A percentile compares a stretch with the other conserved stretches of the same genome.
Conservation (phyloP, 75 land plant genomes). For the Adiantum capillusveneris region DNA sequence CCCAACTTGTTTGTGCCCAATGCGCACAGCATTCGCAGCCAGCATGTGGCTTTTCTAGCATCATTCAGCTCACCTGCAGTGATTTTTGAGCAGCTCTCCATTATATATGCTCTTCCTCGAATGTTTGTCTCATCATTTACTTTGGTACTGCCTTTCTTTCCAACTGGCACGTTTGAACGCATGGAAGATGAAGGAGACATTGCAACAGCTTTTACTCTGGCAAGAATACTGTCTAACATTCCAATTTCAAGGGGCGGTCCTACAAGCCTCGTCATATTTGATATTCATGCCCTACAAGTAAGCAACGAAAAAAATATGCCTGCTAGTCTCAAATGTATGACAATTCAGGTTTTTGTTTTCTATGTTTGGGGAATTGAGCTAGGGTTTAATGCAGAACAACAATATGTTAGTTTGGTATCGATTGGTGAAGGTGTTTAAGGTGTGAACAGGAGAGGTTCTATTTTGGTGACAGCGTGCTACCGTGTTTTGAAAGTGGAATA, state of each 20-base stretch:
- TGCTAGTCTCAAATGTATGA: too few relatives aligned
- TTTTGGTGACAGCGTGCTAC: slow-evolving; percentile 91
- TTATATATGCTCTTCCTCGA: slow-evolving; percentile 82
- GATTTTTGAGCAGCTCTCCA: slow-evolving; percentile 88
- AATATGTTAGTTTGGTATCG: too few relatives aligned
- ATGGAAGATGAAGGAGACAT: slow-evolving; percentile 99
- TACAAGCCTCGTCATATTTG: slow-evolving; percentile 86
- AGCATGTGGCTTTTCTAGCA: slow-evolving; percentile 91
- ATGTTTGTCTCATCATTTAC: slow-evolving; percentile 87
- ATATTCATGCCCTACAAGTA: slow-evolving; percentile 95
- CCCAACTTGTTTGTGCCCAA: slow-evolving; percentile 90
- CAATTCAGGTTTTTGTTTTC: too few relatives aligned
- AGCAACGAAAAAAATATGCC: too few relatives aligned
- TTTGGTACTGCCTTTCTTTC: slow-evolving; percentile 86
- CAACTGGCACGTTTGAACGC: slow-evolving; percentile 88
- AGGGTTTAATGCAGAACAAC: too few relatives aligned
- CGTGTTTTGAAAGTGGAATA: slow-evolving; percentile 95
- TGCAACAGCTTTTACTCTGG: slow-evolving; percentile 92
- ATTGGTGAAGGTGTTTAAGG: too few relatives aligned
- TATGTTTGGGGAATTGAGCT: neutral
- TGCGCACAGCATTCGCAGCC: slow-evolving; percentile 91
- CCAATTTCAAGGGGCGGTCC: slow-evolving; percentile 96
- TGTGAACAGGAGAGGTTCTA: slow-evolving; percentile 83
- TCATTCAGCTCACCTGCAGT: slow-evolving; percentile 91
- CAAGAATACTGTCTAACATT: slow-evolving; percentile 79